phyloP scores from a whole-genome alignment of 257 asterid species.

The Solanum infundibuliforme region DNA sequence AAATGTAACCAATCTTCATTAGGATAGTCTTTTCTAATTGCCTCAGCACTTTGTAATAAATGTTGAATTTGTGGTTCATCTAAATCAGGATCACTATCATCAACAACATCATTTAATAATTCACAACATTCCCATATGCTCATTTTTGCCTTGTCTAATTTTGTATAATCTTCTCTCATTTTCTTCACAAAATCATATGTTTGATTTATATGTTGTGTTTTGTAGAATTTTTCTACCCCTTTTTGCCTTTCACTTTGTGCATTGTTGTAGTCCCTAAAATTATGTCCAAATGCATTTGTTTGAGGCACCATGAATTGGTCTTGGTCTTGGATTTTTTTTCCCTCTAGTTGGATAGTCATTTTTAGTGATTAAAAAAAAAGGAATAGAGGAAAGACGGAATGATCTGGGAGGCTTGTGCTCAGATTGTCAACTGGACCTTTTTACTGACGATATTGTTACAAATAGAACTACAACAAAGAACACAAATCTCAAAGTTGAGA shows the following conservation, averaged over 20 bases:
- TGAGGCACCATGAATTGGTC: neutral
- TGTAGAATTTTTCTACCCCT: conserved; percentile 4
- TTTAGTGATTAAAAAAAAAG: neutral
- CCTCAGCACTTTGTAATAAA: conserved; percentile 26
- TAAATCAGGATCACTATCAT: conserved; percentile 32
- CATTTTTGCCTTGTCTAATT: conserved; percentile 23
- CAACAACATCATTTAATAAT: conserved; percentile 27
- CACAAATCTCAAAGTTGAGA: neutral
- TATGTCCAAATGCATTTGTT: conserved; percentile 1
- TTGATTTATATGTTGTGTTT: neutral
- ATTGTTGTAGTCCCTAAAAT: neutral
- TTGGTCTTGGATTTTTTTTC: neutral
- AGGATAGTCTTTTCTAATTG: conserved; percentile 29
- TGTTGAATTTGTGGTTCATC: conserved; percentile 35
- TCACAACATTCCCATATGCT: conserved; percentile 36
- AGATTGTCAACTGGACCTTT: neutral
- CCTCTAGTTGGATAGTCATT: neutral
- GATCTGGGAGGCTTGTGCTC: neutral
- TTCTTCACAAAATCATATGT: conserved; percentile 8
- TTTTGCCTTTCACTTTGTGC: conserved; percentile 2
- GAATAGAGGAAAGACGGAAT: neutral
- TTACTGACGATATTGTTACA: too few species aligned
- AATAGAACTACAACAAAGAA: neutral
- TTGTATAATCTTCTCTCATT: conserved; percentile 19
- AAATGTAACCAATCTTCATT: conserved; percentile 31